These are phyloP conservation scores for Oehlia diaphana DNA, from an alignment of 192 early-diverging fungal genomes.

Conservation along the genomic window DNA sequence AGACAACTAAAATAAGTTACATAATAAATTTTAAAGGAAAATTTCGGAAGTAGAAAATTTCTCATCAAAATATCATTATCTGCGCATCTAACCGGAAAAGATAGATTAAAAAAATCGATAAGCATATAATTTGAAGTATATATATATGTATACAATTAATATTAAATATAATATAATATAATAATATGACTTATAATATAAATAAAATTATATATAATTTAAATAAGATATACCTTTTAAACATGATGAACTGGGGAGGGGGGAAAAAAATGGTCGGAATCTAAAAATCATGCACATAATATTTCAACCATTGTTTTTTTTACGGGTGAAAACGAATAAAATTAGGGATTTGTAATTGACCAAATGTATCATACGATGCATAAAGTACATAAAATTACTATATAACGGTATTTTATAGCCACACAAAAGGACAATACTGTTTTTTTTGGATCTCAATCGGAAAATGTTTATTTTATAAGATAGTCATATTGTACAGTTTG, in stretches of 20 bases:
- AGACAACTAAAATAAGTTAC: background rate
- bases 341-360: background rate
- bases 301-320: too few relatives aligned
- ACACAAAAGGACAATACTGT: background rate
- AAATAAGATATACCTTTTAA: too few relatives aligned
- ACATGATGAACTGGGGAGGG: background rate
- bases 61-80: background rate
- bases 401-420: background rate
- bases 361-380: background rate
- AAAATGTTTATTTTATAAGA: background rate
- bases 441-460: too few relatives aligned
- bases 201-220: too few relatives aligned
- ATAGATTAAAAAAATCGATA: too few relatives aligned
- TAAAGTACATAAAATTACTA: too few relatives aligned
- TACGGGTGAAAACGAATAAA: too few relatives aligned
- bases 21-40: background rate
- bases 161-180: too few relatives aligned
- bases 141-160: too few relatives aligned
- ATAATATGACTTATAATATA: too few relatives aligned
- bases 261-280: background rate
- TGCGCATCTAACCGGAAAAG: background rate
- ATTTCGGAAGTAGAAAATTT: background rate
- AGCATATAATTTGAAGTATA: too few relatives aligned
- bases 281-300: too few relatives aligned
- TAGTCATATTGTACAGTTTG: background rate